These are phyloP conservation scores for Aspergillus sparsus DNA, from an alignment of 495 filamentous ascomycete species.

Conservation along the genomic window DNA sequence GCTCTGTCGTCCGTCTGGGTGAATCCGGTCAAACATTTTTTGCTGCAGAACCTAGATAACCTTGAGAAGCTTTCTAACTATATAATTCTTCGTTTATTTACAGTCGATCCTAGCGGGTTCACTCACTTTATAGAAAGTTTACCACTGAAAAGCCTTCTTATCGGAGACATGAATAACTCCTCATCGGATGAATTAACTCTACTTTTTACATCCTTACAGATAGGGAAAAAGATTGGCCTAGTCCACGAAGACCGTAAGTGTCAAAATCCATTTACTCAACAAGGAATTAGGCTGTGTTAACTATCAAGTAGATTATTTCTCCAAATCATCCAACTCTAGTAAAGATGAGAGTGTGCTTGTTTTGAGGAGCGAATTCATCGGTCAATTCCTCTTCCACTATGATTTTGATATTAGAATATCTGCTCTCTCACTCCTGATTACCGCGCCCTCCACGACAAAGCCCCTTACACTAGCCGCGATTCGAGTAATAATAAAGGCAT, in stretches of 20 bases:
- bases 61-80: constrained; percentile 70
- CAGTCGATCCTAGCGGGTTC: constrained; percentile 54
- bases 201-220: constrained; percentile 68
- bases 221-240: constrained; percentile 76
- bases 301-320: constrained; percentile 31
- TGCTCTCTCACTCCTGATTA: constrained; percentile 72
- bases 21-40: constrained; percentile 36
- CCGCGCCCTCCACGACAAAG: constrained; percentile 66
- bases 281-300: constrained; percentile 19
- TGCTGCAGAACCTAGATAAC: constrained; percentile 50
- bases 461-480: constrained; percentile 64
- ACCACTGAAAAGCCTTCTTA: constrained; percentile 41
- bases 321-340: constrained; percentile 26
- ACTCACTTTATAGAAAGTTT: constrained; percentile 54
- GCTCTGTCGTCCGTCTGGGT: constrained; percentile 38
- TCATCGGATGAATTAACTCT: constrained; percentile 57
- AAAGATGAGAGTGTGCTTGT: constrained; percentile 28
- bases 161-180: constrained; percentile 43
- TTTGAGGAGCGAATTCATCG: constrained; percentile 45
- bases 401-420: constrained; percentile 66
- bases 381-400: constrained; percentile 61
- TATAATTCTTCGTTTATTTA: constrained; percentile 73
- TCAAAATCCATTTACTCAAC: neutral
- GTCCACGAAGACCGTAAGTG: constrained; percentile 71
- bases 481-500: constrained; percentile 56